Conservation (phyloP, 2,329 filamentous ascomycete species). For the Fusarium subglutinans region DNA sequence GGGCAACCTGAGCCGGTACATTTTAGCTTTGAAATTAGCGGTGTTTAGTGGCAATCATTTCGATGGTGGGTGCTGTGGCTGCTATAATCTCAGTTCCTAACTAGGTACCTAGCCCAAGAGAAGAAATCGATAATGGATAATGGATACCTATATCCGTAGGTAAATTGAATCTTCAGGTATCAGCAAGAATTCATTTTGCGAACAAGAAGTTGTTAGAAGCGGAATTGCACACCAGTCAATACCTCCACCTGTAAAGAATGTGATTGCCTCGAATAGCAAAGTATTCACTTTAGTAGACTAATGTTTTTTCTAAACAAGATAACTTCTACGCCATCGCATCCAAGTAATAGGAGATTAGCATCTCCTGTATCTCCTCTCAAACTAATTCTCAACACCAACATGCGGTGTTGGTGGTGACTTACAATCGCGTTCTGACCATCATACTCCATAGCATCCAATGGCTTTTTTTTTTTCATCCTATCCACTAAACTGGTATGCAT, state of each 20-base stretch:
- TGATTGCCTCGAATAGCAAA: neutral
- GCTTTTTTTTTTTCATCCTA: neutral
- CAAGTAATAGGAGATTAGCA: neutral
- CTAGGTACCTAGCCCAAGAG: neutral
- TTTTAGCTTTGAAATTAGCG: neutral
- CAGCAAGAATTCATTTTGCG: neutral
- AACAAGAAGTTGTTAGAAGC: neutral
- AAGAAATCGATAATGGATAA: neutral
- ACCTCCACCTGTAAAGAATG: neutral
- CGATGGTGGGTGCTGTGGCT: slow-evolving; percentile 6
- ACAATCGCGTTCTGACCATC: slow-evolving; percentile 4
- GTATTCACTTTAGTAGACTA: neutral
- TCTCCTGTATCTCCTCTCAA: neutral
- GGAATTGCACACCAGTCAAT: neutral
- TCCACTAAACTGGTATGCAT: neutral
- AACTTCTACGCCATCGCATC: neutral
- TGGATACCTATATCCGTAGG: neutral
- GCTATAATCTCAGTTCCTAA: neutral
- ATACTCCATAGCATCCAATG: neutral
- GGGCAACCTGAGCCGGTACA: slow-evolving; percentile 27
- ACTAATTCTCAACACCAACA: neutral
- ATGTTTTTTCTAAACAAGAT: neutral
- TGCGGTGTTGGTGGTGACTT: slow-evolving; percentile 15
- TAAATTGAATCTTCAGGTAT: neutral
- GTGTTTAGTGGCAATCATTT: neutral